These are phyloP conservation scores for Quercus engelmannii DNA, from an alignment of 306 rosid species.

Conservation along the genomic window DNA sequence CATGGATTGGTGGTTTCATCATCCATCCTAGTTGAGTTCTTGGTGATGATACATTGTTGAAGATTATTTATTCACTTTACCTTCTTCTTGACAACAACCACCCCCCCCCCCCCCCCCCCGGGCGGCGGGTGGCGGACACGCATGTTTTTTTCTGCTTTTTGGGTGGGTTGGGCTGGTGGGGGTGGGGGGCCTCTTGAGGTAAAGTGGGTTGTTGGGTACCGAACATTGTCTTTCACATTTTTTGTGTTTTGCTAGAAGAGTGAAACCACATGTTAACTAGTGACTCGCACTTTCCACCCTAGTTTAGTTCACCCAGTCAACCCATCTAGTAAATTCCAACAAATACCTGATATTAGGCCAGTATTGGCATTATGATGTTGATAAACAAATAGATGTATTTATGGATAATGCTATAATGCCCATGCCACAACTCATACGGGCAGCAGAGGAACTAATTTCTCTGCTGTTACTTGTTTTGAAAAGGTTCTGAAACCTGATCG, in stretches of 20 bases:
- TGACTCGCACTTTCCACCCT: not conserved
- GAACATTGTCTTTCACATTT: not conserved
- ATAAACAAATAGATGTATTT: not conserved
- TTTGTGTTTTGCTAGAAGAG: not conserved
- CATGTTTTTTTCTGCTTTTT: not conserved
- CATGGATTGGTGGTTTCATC: not conserved
- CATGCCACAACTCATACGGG: constrained; percentile 31
- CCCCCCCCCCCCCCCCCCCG: too few relatives aligned
- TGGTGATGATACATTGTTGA: too few relatives aligned
- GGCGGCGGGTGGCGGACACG: too few relatives aligned
- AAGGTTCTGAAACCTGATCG: constrained; percentile 48
- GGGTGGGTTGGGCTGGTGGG: not conserved
- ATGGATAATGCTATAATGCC: constrained; percentile 20
- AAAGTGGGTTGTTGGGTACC: not conserved
- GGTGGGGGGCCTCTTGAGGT: not conserved
- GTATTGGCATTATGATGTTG: not conserved
- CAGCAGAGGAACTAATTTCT: constrained; percentile 82
- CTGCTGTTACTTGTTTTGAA: constrained; percentile 62
- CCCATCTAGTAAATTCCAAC: constrained; percentile 3
- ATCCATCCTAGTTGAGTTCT: not conserved
- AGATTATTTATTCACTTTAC: too few relatives aligned
- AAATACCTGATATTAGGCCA: not conserved
- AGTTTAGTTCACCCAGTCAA: not conserved
- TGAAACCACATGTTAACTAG: not conserved
- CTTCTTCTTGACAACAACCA: too few relatives aligned